phyloP scores from a whole-genome alignment of 129 eudicot genomes.

The Escallonia herrerae region DNA sequence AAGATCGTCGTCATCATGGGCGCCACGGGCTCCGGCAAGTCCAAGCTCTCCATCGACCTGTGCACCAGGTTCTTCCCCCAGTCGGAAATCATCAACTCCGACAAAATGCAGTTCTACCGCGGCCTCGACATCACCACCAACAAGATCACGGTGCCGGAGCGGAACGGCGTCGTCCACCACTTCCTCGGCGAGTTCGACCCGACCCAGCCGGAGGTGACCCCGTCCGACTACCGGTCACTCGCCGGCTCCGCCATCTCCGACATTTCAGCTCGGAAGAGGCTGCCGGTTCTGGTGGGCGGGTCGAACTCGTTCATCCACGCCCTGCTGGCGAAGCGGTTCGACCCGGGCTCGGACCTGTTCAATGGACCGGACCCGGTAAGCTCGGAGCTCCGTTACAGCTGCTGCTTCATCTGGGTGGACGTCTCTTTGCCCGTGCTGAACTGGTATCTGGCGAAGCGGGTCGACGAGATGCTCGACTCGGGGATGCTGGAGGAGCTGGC shows the following conservation, averaged over 20 bases:
- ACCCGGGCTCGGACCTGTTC: slow-evolving; percentile 40
- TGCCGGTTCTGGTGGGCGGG: slow-evolving; percentile 76
- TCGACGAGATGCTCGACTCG: slow-evolving; percentile 76
- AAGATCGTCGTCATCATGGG: slow-evolving; percentile 61
- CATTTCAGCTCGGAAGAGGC: slow-evolving; percentile 25
- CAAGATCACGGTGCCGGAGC: slow-evolving; percentile 56
- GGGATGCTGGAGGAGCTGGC: slow-evolving; percentile 74
- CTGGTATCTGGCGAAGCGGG: slow-evolving; percentile 49
- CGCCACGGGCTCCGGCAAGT: slow-evolving; percentile 78
- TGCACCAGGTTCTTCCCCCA: slow-evolving; percentile 31
- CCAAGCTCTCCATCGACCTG: slow-evolving; percentile 65
- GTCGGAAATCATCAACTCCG: slow-evolving; percentile 69
- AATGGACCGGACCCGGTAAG: slow-evolving; percentile 25
- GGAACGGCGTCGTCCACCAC: slow-evolving; percentile 49
- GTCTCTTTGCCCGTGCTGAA: slow-evolving; percentile 47
- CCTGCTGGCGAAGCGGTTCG: slow-evolving; percentile 37
- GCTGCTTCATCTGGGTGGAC: slow-evolving; percentile 75
- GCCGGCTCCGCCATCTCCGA: slow-evolving; percentile 29
- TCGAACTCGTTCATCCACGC: slow-evolving; percentile 75
- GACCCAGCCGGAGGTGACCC: slow-evolving; percentile 30
- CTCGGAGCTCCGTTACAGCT: slow-evolving; percentile 41
- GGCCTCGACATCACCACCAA: slow-evolving; percentile 76
- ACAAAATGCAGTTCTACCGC: slow-evolving; percentile 68
- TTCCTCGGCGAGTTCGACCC: slow-evolving; percentile 58
- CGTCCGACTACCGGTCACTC: slow-evolving; percentile 39